Base-by-base conservation (phyloP, 306 rosid species). In the Quercus bicolor region DNA sequence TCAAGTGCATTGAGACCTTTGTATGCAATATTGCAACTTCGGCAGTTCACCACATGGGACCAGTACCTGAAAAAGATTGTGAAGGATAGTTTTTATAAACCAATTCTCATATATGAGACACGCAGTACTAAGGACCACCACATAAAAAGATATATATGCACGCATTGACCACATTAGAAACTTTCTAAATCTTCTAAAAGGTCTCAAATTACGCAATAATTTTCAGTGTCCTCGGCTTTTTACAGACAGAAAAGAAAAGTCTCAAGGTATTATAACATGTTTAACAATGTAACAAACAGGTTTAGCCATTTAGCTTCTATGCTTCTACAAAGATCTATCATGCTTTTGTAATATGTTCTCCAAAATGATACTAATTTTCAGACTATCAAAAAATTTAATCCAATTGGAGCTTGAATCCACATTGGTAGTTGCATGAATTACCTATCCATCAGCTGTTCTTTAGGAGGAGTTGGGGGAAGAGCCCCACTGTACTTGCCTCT, bases 401-500 rank as follows among this genome's bases (percentile, higher is more conserved):
- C 33, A 71, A 15, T 26, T 15, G 83, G 61, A 79, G 78, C 61
- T 43, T 37, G 55, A 31, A 53, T 74, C 77, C 65, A 56, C 18
- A 71, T 66, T 64, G 34, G 75, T 61, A 48, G 55, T 62, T 68
- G 21, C 6, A 11, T n/a, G 70, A 72, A 74, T 56, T 89, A 94
- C 98, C 98, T 90, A 81, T 92, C 98, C 84, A 95, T 20, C 37
- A 95, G 89, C 77, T 92, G 89, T 76, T 95, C 97, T 85, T 85
- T 92, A 0, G 98, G 92, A 60, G 98, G 97, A 60, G 89, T 79
- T 2, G 92, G 96, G 23, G 97, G 96, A 86, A 91, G 92, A 73
- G 29, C 85, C n/a, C 87, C 94, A n/a, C 72, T 81, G 83, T 81
- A 88, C 76, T 87, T 91, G 81, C 96, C 95, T 85, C 84, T 86